phyloP scores from a whole-genome alignment of 2,329 filamentous ascomycete genomes.

The Colletotrichum kahawae region DNA sequence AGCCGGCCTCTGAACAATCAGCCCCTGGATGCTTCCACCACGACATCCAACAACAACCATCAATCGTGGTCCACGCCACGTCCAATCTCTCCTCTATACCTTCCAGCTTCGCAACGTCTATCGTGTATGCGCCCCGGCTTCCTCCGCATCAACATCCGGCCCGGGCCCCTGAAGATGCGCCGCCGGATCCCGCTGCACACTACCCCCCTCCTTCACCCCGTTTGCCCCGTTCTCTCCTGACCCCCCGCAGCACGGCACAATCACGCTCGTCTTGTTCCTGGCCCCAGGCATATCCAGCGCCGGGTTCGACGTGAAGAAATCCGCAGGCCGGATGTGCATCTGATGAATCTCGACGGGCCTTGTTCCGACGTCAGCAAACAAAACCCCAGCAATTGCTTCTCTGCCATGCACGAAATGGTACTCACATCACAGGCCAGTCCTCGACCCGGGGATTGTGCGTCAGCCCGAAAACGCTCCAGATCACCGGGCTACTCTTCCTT shows the following conservation, averaged over 20 bases:
- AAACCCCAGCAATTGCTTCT: no score
- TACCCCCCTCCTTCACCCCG: neutral
- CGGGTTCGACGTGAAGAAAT: constrained; percentile 53
- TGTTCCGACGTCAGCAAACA: neutral
- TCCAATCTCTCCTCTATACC: neutral
- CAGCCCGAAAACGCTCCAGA: constrained; percentile 55
- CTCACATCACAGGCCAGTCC: constrained; percentile 58
- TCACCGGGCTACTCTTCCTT: constrained; percentile 36
- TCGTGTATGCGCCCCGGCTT: constrained; percentile 23
- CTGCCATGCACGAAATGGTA: constrained; percentile 6
- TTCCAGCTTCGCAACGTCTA: neutral
- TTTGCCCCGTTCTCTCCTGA: neutral
- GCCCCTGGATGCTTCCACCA: neutral
- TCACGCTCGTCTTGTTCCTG: constrained; percentile 44
- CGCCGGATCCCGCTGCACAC: constrained; percentile 33
- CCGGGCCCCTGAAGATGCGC: constrained; percentile 37
- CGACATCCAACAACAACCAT: neutral
- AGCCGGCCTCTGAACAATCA: neutral
- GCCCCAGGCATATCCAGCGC: constrained; percentile 48
- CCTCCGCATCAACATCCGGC: constrained; percentile 28
- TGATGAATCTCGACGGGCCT: constrained; percentile 54
- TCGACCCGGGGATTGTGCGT: constrained; percentile 54
- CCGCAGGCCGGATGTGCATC: constrained; percentile 47
- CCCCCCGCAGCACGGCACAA: constrained; percentile 39
- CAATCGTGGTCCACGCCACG: neutral